Evolutionary conservation across 2,329 filamentous ascomycete species (phyloP).

Genomic region (Cryphonectria carpinicola): DNA sequence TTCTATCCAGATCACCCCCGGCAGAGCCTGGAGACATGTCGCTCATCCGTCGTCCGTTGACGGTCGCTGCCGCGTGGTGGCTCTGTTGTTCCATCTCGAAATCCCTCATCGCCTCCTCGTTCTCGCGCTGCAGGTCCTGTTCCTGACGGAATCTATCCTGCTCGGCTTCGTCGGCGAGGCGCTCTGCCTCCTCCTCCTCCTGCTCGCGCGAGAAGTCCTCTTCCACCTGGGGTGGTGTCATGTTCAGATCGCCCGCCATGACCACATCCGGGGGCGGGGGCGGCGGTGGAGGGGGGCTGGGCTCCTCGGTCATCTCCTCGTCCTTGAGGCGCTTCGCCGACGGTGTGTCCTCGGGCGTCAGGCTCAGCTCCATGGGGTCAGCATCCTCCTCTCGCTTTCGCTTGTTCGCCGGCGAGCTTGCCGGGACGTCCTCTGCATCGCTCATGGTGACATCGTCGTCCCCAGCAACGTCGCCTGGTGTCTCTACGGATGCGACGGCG

Average conservation of each 20-base stretch:
- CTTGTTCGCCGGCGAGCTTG: conserved; percentile 60
- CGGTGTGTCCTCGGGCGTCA: conserved; percentile 60
- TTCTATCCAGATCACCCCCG: conserved; percentile 15
- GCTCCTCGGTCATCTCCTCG: conserved; percentile 47
- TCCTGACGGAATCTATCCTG: conserved; percentile 39
- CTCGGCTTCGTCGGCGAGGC: conserved; percentile 53
- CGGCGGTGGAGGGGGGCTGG: conserved; percentile 43
- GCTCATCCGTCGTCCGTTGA: conserved; percentile 11
- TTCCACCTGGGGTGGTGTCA: conserved; percentile 54
- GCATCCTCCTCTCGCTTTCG: conserved; percentile 64
- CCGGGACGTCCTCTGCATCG: conserved; percentile 51
- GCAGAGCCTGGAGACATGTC: conserved; percentile 11
- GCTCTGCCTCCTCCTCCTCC: conserved; percentile 54
- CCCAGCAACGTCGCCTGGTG: conserved; percentile 33
- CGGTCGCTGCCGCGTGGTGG: conserved; percentile 27
- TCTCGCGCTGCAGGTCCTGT: conserved; percentile 42
- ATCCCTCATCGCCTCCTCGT: conserved; percentile 44
- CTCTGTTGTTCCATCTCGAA: conserved; percentile 40
- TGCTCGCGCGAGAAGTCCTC: conserved; percentile 53
- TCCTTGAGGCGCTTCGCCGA: conserved; percentile 58
- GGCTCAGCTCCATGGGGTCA: conserved; percentile 42
- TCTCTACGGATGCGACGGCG: conserved; percentile 33
- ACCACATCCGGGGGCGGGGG: conserved; percentile 49
- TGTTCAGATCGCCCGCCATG: conserved; percentile 47
- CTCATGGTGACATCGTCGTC: conserved; percentile 45